Base-by-base conservation (phyloP, 805 yeast genomes). In the Geotrichum ghanense region DNA sequence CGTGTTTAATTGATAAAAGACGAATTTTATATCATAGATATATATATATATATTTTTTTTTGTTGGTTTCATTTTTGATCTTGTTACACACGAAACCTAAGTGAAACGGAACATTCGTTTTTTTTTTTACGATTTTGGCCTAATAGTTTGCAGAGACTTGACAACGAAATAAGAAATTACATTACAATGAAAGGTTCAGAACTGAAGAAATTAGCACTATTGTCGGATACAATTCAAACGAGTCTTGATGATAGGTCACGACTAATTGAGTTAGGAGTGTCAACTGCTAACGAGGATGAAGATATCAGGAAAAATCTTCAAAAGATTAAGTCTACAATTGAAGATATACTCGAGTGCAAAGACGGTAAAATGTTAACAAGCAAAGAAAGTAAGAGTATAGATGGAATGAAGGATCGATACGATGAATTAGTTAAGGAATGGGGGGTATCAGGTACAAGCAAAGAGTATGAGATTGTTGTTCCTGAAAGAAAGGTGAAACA, bases 191-290 rank as follows among this genome's bases (percentile, higher is more conserved):
- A n/a, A 12, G 16, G 37, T 31, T 6, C 37, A 6, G 37, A 31
- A n/a, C 16, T 31, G 37, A 31, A 31, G 37, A 53, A 56, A 26
- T 48, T 58, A 10, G 48, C 50, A 31, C 50, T 60, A 7, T 45
- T 63, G 34, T 53, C 57, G 2, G 67, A 63, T 48, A 58, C 56
- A 44, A 54, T 62, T 1, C 55, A 53, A 43, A 57, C 59, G 14
- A 52, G 62, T 2, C 52, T 63, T 10, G 59, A 59, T 14, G 67
- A 63, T 47, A 52, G 60, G 20, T 51, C 56, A 41, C 53, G 66
- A 23, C 52, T 62, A 34, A 43, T 49, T 20, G 44, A 51, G 21
- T 50, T 62, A n/a, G 57, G 56, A 31, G 54, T 52, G 27, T 55
- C 60, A 19, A 51, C 62, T 3, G 48, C 49, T 3, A 44, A 54